phyloP scores from a whole-genome alignment of 768 basidiomycete genomes.

The Collybiopsis luxurians region DNA sequence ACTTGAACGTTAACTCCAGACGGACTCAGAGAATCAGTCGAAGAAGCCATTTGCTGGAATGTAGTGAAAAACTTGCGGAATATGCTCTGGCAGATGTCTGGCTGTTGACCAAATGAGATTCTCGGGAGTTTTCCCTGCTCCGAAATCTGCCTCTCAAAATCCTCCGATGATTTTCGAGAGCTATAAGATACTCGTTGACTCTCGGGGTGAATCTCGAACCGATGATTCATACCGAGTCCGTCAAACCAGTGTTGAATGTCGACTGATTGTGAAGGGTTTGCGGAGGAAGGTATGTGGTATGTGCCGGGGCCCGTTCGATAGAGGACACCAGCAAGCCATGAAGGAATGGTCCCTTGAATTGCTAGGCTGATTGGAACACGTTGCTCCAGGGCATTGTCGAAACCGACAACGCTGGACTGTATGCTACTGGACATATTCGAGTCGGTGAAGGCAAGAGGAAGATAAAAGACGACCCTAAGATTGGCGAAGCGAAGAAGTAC shows the following conservation, averaged over 20 bases:
- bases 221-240: slow-evolving; percentile 36
- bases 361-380: slow-evolving; percentile 18
- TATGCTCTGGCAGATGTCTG: slow-evolving; percentile 22
- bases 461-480: no score
- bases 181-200: slow-evolving; percentile 27
- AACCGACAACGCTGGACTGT: slow-evolving; percentile 9
- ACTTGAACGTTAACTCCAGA: slow-evolving; percentile 14
- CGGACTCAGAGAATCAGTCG: neutral
- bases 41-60: slow-evolving; percentile 7
- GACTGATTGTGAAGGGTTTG: slow-evolving; percentile 10
- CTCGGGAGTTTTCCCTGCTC: slow-evolving; percentile 10
- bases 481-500: no score
- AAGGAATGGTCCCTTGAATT: slow-evolving; percentile 25
- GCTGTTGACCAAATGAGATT: slow-evolving; percentile 17
- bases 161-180: slow-evolving; percentile 27
- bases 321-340: slow-evolving; percentile 32
- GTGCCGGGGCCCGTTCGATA: slow-evolving; percentile 38
- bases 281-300: slow-evolving; percentile 20
- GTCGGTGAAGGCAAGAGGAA: no score
- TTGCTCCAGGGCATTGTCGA: slow-evolving; percentile 19
- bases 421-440: no score
- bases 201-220: slow-evolving; percentile 32
- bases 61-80: slow-evolving; percentile 23
- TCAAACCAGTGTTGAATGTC: slow-evolving; percentile 40
- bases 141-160: slow-evolving; percentile 23